Evolutionary conservation across 2,329 filamentous ascomycete genomes (phyloP), one percentile per base, ranked within the genome.

Genomic region (Ramularia endophylla): DNA sequence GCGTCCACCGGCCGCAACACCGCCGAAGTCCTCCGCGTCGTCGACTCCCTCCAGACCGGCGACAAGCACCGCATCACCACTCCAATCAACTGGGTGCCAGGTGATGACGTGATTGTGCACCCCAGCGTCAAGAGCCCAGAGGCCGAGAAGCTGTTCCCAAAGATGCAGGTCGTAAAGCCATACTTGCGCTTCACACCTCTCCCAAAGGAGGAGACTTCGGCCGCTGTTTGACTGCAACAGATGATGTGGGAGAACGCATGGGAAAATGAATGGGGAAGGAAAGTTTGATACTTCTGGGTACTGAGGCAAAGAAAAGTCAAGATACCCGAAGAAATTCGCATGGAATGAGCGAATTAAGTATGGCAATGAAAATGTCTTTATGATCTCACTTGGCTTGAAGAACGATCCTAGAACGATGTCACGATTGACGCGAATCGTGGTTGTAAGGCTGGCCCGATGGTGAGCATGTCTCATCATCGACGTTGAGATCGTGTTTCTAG

Each of bases 71-170:
- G 68, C 43, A 63, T 80, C 52, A 78, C 75, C 38, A 80, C 77
- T 3, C 77, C 77, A 16, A 78, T 81, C 59, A 78, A 80, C 66
- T 78, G 75, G 75, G 63, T 76, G 3, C 73, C 73, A 37, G 68
- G 67, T 51, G 73, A 77, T 54, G 75, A 80, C 59, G 76, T 80
- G 48, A 80, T 80, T 54, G 77, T 81, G 31, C 74, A 77, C 61
- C 76, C 77, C 40, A 64, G 62, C 50, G 69, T 80, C 58, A 75
- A 71, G 63, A 77, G 71, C 54, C 74, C 77, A 43, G 66, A 76
- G 56, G 77, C 75, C 18, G 73, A 77, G 67, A 69, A 72, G 53
- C 65, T 76, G 40, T 80, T 77, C 66, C 75, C 76, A 8, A 67
- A 79, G 49, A 70, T 80, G 63, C 72, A 69, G 56, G 74, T 78